These are phyloP conservation scores for Cajanus cajan DNA, from an alignment of 306 rosid species.

Conservation along the genomic window DNA sequence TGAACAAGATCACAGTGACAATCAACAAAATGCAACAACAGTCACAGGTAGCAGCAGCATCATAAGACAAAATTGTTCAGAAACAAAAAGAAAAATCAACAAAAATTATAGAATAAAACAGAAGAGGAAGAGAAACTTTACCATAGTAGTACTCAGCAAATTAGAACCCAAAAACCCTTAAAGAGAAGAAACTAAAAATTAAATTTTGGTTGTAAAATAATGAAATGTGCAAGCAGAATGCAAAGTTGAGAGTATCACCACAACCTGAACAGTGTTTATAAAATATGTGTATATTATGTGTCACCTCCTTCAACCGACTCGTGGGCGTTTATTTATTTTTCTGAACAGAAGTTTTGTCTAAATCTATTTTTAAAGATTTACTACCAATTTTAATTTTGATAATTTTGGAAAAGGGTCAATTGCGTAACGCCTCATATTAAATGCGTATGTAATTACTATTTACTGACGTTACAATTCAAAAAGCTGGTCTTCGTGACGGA, in stretches of 20 bases:
- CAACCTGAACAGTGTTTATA: too few species aligned
- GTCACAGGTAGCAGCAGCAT: not conserved
- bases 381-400: not conserved
- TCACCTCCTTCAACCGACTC: constrained; percentile 5
- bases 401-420: not conserved
- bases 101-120: not conserved
- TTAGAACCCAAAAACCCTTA: not conserved
- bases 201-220: not conserved
- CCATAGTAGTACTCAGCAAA: constrained; percentile 27
- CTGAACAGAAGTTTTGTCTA: too few species aligned
- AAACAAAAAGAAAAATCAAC: not conserved
- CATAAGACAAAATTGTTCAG: not conserved
- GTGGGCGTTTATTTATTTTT: not conserved
- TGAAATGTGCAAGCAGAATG: not conserved
- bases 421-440: not conserved
- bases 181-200: not conserved
- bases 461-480: not conserved
- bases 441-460: not conserved
- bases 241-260: not conserved
- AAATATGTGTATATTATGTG: not conserved
- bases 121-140: not conserved
- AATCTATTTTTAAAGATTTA: too few species aligned
- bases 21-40: not conserved
- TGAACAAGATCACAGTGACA: not conserved
- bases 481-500: not conserved